Evolutionary conservation across 2,329 filamentous ascomycete species (phyloP).

Genomic region (Neopestalotiopsis sp.): DNA sequence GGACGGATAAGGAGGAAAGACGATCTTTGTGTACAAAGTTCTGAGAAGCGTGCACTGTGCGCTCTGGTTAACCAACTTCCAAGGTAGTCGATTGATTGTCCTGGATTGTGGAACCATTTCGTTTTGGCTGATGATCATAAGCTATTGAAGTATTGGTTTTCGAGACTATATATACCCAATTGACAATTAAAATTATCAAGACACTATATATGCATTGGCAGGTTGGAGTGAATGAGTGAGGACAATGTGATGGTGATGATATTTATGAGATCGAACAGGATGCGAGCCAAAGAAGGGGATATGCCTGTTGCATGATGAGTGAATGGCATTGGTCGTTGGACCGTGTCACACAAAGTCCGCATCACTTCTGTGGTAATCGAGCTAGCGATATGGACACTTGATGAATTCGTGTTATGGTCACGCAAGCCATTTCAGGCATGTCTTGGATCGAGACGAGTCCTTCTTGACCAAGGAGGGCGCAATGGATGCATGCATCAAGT

Average conservation of each 20-base stretch:
- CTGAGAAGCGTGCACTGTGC: neutral
- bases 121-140: neutral
- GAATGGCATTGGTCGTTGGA: neutral
- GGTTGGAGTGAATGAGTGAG: neutral
- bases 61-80: neutral
- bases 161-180: neutral
- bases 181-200: neutral
- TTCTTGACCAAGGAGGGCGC: neutral
- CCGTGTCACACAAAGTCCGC: slow-evolving; percentile 1
- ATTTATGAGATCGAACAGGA: neutral
- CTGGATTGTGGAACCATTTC: neutral
- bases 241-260: neutral
- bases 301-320: neutral
- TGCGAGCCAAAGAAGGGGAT: neutral
- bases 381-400: neutral
- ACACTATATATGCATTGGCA: neutral
- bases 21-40: neutral
- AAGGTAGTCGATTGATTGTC: neutral
- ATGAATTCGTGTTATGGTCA: neutral
- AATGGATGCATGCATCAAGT: neutral
- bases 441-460: neutral
- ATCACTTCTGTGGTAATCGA: neutral
- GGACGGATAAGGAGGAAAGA: neutral
- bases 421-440: neutral
- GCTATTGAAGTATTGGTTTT: slow-evolving; percentile 3